phyloP scores from a whole-genome alignment of 345 rosid species.

The Anastatica hierochuntica region DNA sequence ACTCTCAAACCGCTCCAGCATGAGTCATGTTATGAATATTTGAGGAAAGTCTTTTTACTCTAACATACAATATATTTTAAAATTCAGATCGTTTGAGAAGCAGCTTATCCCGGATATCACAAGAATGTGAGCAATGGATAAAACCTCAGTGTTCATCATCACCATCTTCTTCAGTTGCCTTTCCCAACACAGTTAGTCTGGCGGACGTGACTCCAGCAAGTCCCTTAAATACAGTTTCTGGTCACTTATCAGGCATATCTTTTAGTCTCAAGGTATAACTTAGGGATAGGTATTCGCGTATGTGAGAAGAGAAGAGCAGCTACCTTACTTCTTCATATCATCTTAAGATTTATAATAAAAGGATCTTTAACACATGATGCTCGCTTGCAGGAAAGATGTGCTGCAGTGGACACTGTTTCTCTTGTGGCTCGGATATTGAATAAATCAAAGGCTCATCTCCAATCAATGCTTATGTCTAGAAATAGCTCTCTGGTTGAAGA shows the following conservation, averaged over 20 bases:
- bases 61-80: neutral
- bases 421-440: slow-evolving; percentile 81
- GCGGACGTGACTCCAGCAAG: slow-evolving; percentile 56
- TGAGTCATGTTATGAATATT: slow-evolving; percentile 4
- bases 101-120: slow-evolving; percentile 58
- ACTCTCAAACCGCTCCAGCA: neutral
- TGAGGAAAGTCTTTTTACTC: slow-evolving; percentile 3
- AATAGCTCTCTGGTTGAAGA: slow-evolving; percentile 77
- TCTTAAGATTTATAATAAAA: slow-evolving; percentile 4
- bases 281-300: slow-evolving; percentile 1
- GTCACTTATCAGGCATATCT: slow-evolving; percentile 38
- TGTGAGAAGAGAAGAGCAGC: slow-evolving; percentile 10
- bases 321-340: neutral
- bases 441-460: slow-evolving; percentile 85
- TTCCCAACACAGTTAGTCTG: slow-evolving; percentile 33
- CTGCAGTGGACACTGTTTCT: slow-evolving; percentile 63
- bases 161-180: slow-evolving; percentile 41
- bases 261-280: slow-evolving; percentile 76
- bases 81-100: slow-evolving; percentile 63
- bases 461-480: slow-evolving; percentile 81
- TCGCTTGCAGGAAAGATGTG: slow-evolving; percentile 89
- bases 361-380: slow-evolving; percentile 4
- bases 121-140: slow-evolving; percentile 93
- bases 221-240: slow-evolving; percentile 40
- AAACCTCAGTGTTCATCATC: slow-evolving; percentile 45